These are phyloP conservation scores for Coprinopsis marcescibilis DNA, from an alignment of 768 basidiomycete species.

Conservation along the genomic window DNA sequence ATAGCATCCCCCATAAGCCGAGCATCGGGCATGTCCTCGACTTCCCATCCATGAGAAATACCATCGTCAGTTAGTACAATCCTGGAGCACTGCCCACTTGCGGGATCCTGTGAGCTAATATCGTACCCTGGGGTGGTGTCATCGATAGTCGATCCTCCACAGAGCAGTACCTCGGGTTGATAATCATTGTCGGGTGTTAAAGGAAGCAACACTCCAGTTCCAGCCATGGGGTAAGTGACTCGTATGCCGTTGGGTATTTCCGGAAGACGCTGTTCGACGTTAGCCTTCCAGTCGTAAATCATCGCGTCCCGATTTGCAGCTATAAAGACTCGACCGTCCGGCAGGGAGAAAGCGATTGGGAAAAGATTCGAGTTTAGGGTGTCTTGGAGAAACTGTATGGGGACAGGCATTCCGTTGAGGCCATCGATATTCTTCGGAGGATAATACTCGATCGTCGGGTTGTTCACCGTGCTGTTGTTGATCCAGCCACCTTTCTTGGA, in stretches of 20 bases:
- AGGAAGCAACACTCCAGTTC: constrained; percentile 68
- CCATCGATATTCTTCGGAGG: constrained; percentile 72
- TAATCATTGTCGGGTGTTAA: constrained; percentile 58
- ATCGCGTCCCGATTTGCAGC: constrained; percentile 76
- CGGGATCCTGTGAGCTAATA: constrained; percentile 67
- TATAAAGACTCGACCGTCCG: constrained; percentile 66
- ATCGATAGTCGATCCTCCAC: constrained; percentile 67
- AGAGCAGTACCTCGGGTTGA: constrained; percentile 64
- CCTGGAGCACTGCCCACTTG: constrained; percentile 69
- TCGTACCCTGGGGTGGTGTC: constrained; percentile 54
- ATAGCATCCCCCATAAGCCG: constrained; percentile 80
- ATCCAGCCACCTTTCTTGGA: constrained; percentile 83
- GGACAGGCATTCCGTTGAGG: constrained; percentile 61
- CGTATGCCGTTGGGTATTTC: constrained; percentile 71
- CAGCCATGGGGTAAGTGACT: constrained; percentile 81
- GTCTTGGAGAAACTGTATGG: constrained; percentile 56
- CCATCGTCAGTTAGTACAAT: constrained; percentile 60
- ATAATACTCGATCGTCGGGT: constrained; percentile 77
- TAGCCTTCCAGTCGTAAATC: constrained; percentile 69
- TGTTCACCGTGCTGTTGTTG: constrained; percentile 75
- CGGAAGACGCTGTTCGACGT: constrained; percentile 59
- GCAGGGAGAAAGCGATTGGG: constrained; percentile 67
- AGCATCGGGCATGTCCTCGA: constrained; percentile 68
- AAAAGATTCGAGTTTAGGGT: constrained; percentile 83
- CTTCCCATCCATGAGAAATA: constrained; percentile 64